Evolutionary conservation across 495 filamentous ascomycete species (phyloP).

Genomic region (Trichoderma orchidacearum): DNA sequence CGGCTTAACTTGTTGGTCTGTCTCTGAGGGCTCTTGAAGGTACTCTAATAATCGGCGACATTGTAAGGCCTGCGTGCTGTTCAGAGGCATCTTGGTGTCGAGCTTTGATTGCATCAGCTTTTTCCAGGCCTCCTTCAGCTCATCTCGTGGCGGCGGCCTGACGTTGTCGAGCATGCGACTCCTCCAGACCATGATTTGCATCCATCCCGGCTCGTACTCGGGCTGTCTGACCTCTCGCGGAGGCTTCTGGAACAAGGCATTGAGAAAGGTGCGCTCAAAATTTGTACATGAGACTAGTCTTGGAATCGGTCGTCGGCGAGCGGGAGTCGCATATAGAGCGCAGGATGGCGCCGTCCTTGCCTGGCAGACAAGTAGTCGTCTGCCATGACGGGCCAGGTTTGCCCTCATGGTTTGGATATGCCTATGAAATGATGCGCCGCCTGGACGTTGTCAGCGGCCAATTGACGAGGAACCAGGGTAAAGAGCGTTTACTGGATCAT

Average conservation of each 20-base stretch:
- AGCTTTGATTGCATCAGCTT: slow-evolving; percentile 48
- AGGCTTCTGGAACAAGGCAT: slow-evolving; percentile 40
- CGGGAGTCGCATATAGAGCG: slow-evolving; percentile 4
- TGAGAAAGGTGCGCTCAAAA: slow-evolving; percentile 39
- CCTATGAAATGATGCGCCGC: not conserved
- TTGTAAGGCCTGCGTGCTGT: slow-evolving; percentile 49
- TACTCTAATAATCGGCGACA: slow-evolving; percentile 44
- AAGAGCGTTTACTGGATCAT: not conserved
- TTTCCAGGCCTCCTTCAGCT: slow-evolving; percentile 49
- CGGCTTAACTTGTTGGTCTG: slow-evolving; percentile 26
- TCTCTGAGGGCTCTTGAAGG: slow-evolving; percentile 28
- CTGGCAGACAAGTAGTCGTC: slow-evolving; percentile 17
- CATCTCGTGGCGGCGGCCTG: slow-evolving; percentile 42
- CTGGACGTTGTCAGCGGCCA: not conserved
- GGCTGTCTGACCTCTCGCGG: slow-evolving; percentile 36
- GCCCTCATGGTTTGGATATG: slow-evolving; percentile 5
- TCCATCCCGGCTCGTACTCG: slow-evolving; percentile 46
- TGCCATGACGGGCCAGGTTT: slow-evolving; percentile 17
- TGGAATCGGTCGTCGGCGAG: slow-evolving; percentile 8
- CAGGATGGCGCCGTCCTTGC: slow-evolving; percentile 9
- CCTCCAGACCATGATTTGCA: slow-evolving; percentile 36
- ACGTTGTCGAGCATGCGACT: slow-evolving; percentile 27
- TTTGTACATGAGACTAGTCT: slow-evolving; percentile 4
- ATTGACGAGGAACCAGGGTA: not conserved
- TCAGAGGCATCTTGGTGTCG: slow-evolving; percentile 33